These are phyloP conservation scores for Francoa sonchifolia DNA, from an alignment of 441 rosid species.

Conservation along the genomic window DNA sequence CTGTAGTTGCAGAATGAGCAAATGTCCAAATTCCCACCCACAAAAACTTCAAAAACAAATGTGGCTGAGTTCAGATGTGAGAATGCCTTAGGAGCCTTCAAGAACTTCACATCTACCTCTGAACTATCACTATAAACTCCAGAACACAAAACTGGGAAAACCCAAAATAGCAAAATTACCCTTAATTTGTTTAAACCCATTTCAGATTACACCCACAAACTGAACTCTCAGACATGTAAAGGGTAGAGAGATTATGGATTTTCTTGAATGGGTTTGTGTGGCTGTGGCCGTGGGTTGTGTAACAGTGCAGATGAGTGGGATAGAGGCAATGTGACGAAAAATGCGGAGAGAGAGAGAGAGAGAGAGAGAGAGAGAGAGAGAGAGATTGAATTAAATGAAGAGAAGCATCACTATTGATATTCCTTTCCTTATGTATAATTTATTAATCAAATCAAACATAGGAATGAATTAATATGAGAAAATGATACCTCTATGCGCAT, in stretches of 20 bases:
- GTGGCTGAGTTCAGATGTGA: conserved; percentile 52
- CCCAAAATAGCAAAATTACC: conserved; percentile 30
- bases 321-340: conserved; percentile 11
- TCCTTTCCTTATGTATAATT: no score
- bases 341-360: conserved; percentile 7
- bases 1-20: conserved; percentile 40
- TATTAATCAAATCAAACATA: no score
- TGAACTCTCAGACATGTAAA: conserved; percentile 9
- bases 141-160: conserved; percentile 20
- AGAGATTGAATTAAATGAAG: no score
- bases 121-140: conserved; percentile 28
- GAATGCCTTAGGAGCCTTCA: conserved; percentile 44
- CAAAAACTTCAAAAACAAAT: conserved; percentile 51
- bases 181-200: conserved; percentile 38
- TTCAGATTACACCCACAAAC: conserved; percentile 9
- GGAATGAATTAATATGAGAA: no score
- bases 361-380: conserved; percentile 3
- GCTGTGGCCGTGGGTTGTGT: conserved; percentile 5
- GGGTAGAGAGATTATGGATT: conserved; percentile 16
- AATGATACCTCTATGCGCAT: no score
- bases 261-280: no score
- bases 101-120: conserved; percentile 49
- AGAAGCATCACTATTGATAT: no score
- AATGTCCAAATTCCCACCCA: conserved; percentile 25
- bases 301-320: background rate